A percentile compares a stretch with the other conserved stretches of the same genome.
Evolutionary conservation across 768 basidiomycete species (phyloP).

Genomic region (Kondoa subrosea): DNA sequence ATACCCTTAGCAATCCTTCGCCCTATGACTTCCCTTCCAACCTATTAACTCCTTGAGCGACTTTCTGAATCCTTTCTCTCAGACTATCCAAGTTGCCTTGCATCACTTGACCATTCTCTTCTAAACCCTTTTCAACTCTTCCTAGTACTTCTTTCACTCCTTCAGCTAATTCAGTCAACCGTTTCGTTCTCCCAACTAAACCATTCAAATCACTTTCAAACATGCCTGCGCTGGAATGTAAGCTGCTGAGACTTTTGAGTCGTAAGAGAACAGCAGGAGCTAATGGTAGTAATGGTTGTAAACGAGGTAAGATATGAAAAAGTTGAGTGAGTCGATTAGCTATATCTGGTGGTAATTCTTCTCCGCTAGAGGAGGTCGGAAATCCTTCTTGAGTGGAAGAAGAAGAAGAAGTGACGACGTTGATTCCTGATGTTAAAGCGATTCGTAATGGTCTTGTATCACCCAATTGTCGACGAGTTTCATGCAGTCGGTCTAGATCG

Average conservation of each 20-base stretch:
- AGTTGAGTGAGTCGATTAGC: constrained; percentile 31
- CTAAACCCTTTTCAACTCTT: constrained; percentile 57
- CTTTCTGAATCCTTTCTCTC: constrained; percentile 36
- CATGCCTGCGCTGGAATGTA: constrained; percentile 66
- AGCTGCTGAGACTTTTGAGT: constrained; percentile 58
- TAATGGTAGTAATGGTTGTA: constrained; percentile 37
- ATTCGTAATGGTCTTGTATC: constrained; percentile 26
- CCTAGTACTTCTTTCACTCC: constrained; percentile 48
- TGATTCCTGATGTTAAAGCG: constrained; percentile 25
- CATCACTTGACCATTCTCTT: constrained; percentile 53
- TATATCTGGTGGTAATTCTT: constrained; percentile 30
- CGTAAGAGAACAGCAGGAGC: constrained; percentile 68
- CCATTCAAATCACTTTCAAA: constrained; percentile 52
- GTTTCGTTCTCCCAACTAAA: constrained; percentile 14
- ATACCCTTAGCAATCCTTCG: too few relatives aligned
- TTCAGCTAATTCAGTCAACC: constrained; percentile 55
- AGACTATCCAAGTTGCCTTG: constrained; percentile 52
- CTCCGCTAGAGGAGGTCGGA: not conserved
- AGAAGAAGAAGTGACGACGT: constrained; percentile 15
- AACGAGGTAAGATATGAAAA: constrained; percentile 33
- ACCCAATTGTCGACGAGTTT: constrained; percentile 29
- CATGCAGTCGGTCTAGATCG: constrained; percentile 69
- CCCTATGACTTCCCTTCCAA: constrained; percentile 1
- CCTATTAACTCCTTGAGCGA: constrained; percentile 18
- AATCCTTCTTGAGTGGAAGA: not conserved